A percentile compares a stretch with the other conserved stretches of the same genome.
Evolutionary conservation across 1,139 yeast genomes (phyloP).

Genomic region (Diutina siamensis): DNA sequence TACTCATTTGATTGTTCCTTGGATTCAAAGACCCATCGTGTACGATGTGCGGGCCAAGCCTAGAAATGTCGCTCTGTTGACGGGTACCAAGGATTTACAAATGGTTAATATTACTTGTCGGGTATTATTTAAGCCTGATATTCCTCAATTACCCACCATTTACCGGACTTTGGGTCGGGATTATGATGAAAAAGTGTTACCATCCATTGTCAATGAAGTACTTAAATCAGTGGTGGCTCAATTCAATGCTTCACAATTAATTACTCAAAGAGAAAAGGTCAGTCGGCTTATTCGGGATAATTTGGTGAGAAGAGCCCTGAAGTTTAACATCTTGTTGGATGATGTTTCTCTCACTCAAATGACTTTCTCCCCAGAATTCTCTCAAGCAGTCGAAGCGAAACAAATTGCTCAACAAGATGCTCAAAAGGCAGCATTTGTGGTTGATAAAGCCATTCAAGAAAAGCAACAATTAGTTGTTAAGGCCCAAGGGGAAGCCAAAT

Average conservation of each 20-base stretch:
- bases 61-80: constrained; percentile 89
- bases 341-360: constrained; percentile 92
- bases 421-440: constrained; percentile 93
- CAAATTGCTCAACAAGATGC: constrained; percentile 99
- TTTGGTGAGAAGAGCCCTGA: constrained; percentile 81
- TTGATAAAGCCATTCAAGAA: constrained; percentile 95
- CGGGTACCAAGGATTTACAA: constrained; percentile 97
- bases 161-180: constrained; percentile 88
- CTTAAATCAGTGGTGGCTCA: constrained; percentile 95
- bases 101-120: constrained; percentile 99
- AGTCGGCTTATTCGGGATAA: constrained; percentile 85
- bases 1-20: constrained; percentile 87
- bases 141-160: constrained; percentile 65
- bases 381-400: constrained; percentile 96
- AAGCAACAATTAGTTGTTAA: constrained; percentile 93
- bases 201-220: constrained; percentile 94
- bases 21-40: constrained; percentile 88
- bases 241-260: constrained; percentile 93
- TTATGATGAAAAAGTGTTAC: constrained; percentile 92
- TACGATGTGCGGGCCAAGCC: constrained; percentile 97
- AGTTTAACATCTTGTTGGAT: constrained; percentile 78
- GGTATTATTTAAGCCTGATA: constrained; percentile 84
- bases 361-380: constrained; percentile 97
- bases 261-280: constrained; percentile 95
- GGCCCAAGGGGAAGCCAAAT: constrained; percentile 97